Evolutionary conservation across 2,329 filamentous ascomycete species (phyloP), one percentile per base, ranked within the genome.

Genomic region (Proliferodiscus dingleyae): DNA sequence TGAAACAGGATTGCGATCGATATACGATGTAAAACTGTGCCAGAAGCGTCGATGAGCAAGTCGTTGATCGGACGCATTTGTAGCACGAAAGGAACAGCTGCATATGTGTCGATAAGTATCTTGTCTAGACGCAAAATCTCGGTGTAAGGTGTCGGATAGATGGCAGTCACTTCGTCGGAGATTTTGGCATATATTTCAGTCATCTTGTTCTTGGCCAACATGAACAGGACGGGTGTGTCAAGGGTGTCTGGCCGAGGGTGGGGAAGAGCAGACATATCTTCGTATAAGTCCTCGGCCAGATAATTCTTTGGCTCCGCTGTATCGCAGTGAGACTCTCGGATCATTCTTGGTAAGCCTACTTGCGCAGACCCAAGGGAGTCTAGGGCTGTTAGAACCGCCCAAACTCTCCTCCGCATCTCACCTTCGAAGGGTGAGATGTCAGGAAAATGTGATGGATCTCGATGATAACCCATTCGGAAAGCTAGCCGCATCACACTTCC

Each of bases 311-410:
- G 81, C 13, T 80, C 61, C 3, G 71, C 66, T 0, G 80, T 82
- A 56, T 87, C 83, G 40, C 73, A 77, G 51, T 84, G 80, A 22
- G 78, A 74, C 24, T 75, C 72, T 46, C 77, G 73, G 40, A 86
- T 71, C 78, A 86, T 82, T 56, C 75, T 75, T 2, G 83, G 83
- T 45, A 87, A 68, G 2, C 83, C 83, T 46, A 85, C 72, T 59
- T 86, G 81, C 57, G 83, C 84, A 1, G 80, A 78, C 26, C 83
- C 80, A 3, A 85, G 62, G 5, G 81, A 63, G 59, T 87, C 83
- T 32, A 83, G 69, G 57, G 82, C 76, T 15, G 69, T 63, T 10
- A 71, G 69, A 48, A 75, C 64, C 47, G 71, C 71, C 77, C 77
- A 80, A 53, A 73, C 61, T 45, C 81, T 69, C 26, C 81, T 71